phyloP scores from a whole-genome alignment of 139 green algal genomes.

The Chlorella sp. region DNA sequence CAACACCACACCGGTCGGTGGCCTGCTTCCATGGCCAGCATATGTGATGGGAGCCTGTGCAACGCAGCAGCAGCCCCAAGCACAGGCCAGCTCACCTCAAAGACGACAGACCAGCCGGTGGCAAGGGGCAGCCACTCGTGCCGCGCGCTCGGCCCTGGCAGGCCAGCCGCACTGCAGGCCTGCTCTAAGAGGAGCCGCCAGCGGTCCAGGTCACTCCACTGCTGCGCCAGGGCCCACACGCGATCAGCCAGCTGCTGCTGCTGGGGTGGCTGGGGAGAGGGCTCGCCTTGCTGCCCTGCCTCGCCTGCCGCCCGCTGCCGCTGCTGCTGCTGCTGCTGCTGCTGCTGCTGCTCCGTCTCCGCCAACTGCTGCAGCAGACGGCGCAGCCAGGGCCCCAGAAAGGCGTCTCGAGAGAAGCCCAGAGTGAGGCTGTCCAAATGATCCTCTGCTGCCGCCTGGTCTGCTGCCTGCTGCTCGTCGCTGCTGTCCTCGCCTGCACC shows the following conservation, averaged over 20 bases:
- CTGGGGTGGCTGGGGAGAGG: neutral
- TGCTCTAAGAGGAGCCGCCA: neutral
- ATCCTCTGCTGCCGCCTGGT: neutral
- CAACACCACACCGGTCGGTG: no score
- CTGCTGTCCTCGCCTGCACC: neutral
- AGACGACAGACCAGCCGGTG: constrained; percentile 7
- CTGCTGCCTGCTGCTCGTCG: neutral
- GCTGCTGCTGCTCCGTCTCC: neutral
- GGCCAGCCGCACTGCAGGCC: neutral
- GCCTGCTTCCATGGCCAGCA: no score
- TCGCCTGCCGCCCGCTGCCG: neutral
- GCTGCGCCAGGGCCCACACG: constrained; percentile 12
- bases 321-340: neutral
- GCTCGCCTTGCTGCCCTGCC: neutral
- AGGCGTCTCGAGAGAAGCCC: neutral
- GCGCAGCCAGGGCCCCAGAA: constrained; percentile 29
- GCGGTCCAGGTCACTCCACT: neutral
- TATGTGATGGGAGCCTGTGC: no score
- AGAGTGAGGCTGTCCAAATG: neutral
- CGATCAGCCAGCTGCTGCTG: neutral
- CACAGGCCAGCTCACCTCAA: constrained; percentile 28
- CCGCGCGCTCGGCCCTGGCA: neutral
- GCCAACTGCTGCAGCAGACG: neutral
- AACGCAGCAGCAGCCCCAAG: no score
- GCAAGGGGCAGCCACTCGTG: constrained; percentile 21